Conservation (phyloP, 2,329 filamentous ascomycete genomes). For the Periconia sp. region DNA sequence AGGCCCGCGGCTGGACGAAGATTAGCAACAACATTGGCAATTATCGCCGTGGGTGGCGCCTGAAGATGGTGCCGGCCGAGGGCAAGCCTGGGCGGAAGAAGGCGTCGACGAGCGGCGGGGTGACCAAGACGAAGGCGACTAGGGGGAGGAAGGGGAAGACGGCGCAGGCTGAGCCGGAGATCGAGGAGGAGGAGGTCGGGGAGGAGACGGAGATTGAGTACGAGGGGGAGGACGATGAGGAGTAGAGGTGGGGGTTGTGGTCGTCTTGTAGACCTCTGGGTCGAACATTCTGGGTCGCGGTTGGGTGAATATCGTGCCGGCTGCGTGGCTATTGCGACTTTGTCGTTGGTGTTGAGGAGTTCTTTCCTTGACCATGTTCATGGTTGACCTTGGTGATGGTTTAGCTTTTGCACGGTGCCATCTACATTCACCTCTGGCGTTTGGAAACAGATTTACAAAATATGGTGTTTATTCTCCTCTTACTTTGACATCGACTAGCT, state of each 20-base stretch:
- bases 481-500: no score
- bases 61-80: constrained; percentile 11
- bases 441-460: no score
- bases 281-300: no score
- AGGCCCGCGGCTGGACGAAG: constrained; percentile 26
- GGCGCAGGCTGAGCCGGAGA: no score
- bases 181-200: not conserved
- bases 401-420: no score
- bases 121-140: no score
- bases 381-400: no score
- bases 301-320: no score
- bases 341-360: not conserved
- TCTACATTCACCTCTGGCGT: no score
- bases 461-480: no score
- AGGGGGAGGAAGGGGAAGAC: no score
- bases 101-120: not conserved
- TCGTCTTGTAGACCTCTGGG: not conserved
- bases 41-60: constrained; percentile 16
- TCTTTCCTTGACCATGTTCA: no score
- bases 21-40: constrained; percentile 32
- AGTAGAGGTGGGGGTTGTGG: not conserved
- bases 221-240: not conserved
- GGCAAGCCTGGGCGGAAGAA: constrained; percentile 2
- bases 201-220: not conserved
- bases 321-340: not conserved